Base-by-base conservation (phyloP, 2,329 filamentous ascomycete species). In the Talaromyces amestolkiae region DNA sequence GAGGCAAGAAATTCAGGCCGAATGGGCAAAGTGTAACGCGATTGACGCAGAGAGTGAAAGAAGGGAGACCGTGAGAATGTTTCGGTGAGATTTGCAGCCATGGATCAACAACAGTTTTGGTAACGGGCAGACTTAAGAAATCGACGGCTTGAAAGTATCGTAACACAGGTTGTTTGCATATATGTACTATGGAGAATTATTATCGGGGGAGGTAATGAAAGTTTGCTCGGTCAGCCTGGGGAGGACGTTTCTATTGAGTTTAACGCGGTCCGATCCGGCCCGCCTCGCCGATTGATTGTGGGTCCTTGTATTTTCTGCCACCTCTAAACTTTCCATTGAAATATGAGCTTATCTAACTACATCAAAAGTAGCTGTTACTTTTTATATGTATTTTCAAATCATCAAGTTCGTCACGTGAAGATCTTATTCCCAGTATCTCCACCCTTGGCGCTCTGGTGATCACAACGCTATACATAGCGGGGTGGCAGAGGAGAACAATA, bases 1-100 rank as follows among this genome's bases (percentile, higher is more conserved):
- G 65, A 70, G 15, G 47, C 61, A 31, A 67, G 61, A 41, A 67
- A 68, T 61, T 66, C 64, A 19, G 61, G 53, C 41, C 41, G 27
- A n/a, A 68, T 58, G 22, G 66, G 61, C 15, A 47, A 5, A 2
- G 58, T 43, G 24, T 24, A 66, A 4, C 37, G 43, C 10, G 68
- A 69, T 58, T 69, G 61, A 3, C 58, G 53, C n/a, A 69, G 63
- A n/a, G 66, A 68, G 19, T 22, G 56, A 31, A 66, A 51, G 54
- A 69, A 69, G 60, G 49, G 61, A n/a, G 61, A 63, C 19, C 35
- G 37, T 22, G 49, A 41, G 19, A 63, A 24, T 31, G 39, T 15
- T 27, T 58, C 61, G 24, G 17, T 35, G 49, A 54, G n/a, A 33
- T 59, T 43, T 45, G 56, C 8, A 24, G 59, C 59, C 59, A 61